Evolutionary conservation across 305 asterid species (phyloP), one percentile per base, ranked within the genome.

Genomic region (Solanum chacoense): DNA sequence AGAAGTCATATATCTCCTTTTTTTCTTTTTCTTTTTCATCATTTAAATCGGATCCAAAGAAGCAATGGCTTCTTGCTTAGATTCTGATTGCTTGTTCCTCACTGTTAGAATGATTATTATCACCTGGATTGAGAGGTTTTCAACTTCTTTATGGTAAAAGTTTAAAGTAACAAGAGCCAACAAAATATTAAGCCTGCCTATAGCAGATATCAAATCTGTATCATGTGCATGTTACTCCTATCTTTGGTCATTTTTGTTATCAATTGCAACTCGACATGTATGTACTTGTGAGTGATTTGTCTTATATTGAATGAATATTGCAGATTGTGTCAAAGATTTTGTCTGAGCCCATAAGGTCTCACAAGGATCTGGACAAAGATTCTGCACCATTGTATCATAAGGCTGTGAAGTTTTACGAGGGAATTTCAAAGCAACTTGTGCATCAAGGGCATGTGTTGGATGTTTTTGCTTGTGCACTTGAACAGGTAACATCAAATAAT

Each of bases 381-480:
- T 94, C 99, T 90, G 99, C 96, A 31, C 97, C 98, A 31, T 93
- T 91, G 88, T 95, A 91, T 91, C 98, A 96, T 90, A 97, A 97
- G 90, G 98, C 98, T 75, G 99, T 93, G 88, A 97, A 95, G 90
- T 95, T 96, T 89, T 97, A 97, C 90, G 99, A 96, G 92, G 91
- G 92, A 87, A 94, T 96, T 89, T 93, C 99, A 24, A 97, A 94
- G 93, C 99, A 97, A 91, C 98, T 97, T 89, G 96, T 97, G 91
- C 97, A 95, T 91, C 99, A 97, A 93, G 99, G 99, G 32, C 99
- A 97, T 69, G 99, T 95, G 90, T 93, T 97, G 40, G 99, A 97
- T 90, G 92, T 97, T 85, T 97, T 97, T 93, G 99, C 99, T 74
- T 93, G 97, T 92, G 98, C 99, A 35, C 98, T 96, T 93, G 99